Base-by-base conservation (phyloP, 495 filamentous ascomycete genomes). In the Apodospora peruviana region DNA sequence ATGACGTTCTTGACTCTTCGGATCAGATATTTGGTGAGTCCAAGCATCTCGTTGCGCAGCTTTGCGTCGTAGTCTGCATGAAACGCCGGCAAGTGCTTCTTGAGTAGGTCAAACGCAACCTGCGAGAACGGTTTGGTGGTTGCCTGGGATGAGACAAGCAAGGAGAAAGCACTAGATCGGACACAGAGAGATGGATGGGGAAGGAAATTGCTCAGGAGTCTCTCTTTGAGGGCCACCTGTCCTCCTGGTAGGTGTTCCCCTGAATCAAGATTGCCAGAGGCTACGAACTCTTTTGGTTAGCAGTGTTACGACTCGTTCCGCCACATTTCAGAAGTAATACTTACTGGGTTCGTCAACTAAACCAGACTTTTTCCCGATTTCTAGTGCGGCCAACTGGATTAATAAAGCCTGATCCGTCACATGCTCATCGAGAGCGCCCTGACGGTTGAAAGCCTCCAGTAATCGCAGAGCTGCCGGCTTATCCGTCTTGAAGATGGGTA, bases 51-150 rank as follows among this genome's bases (percentile, higher is more conserved):
- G 34, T 88, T 82, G 43, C 91, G 79, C 50, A 86, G 77, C 53
- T 90, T 85, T 7, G 91, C 80, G 56, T 95, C 87, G n/a, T 85
- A 82, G 50, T 95, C 90, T 3, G 84, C 78, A 66, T 90, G 82
- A 43, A 94, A 80, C 2, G 81, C 74, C 2, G 79, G 72, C 0
- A 96, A 67, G 29, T 83, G 76, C 35, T 60, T 67, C 34, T 77
- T 66, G 20, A 95, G 73, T 2, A 82, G 72, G n/a, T 55, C 52
- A 2, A 90, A 74, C 0, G 82, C 75, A 36, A 61, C 68, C 3
- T 68, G 40, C 0, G 82, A 79, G 16, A 91, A 79, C 8, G 89
- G 86, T 22, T 81, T 83, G 3, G 86, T 84, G 1, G 81, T 80
- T 5, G 84, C 79, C 7, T 79, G 76, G 0, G 87, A 87, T 14